Evolutionary conservation across 169 alveolate genomes (phyloP).

Genomic region (Besnoitia besnoiti): DNA sequence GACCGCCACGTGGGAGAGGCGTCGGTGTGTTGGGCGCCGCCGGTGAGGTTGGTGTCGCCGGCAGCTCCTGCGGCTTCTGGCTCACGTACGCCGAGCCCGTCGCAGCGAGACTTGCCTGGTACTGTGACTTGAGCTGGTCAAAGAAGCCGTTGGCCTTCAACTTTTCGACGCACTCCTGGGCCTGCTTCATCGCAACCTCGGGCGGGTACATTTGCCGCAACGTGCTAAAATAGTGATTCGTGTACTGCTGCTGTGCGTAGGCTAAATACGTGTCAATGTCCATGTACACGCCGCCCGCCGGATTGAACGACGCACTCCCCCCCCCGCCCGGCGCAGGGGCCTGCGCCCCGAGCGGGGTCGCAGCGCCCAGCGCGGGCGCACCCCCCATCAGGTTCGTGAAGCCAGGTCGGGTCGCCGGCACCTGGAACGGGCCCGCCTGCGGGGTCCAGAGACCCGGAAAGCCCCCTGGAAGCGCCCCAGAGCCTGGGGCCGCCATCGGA

Average conservation of each 20-base stretch:
- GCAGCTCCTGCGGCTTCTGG: background rate
- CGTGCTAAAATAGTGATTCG: constrained; percentile 8
- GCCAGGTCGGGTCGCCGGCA: background rate
- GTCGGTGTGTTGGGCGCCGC: background rate
- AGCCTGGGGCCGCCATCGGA: background rate
- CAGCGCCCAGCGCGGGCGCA: background rate
- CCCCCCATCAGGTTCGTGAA: background rate
- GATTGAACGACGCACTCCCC: background rate
- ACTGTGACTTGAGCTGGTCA: background rate
- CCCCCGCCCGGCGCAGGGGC: background rate
- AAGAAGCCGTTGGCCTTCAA: constrained; percentile 36
- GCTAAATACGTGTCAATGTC: background rate
- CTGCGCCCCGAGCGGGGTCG: background rate
- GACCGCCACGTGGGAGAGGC: background rate
- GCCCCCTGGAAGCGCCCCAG: background rate
- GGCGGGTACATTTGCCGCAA: background rate
- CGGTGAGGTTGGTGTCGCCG: background rate
- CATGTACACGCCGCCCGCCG: background rate
- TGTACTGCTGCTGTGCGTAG: constrained; percentile 46
- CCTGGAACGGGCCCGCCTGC: background rate
- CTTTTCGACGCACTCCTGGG: constrained; percentile 20
- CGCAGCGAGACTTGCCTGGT: background rate
- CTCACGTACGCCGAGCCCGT: background rate
- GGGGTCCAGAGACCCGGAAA: background rate
- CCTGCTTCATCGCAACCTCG: constrained; percentile 5